Evolutionary conservation across 176 grass and related monocot genomes (phyloP).

Genomic region (Cymbopogon citratus): DNA sequence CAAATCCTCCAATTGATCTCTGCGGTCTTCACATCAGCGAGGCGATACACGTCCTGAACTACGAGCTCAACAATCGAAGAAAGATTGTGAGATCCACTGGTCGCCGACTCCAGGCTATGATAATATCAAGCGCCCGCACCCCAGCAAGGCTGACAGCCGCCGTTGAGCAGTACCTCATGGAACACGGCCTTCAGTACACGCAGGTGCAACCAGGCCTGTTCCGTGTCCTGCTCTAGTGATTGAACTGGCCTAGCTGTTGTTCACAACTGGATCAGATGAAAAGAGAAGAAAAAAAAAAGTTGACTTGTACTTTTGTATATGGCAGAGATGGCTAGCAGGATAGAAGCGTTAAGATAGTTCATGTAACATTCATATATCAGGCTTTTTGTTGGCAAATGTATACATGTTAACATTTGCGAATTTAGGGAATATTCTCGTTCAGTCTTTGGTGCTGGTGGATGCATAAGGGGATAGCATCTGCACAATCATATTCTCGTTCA

Average conservation of each 20-base stretch:
- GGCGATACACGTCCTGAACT: slow-evolving; percentile 73
- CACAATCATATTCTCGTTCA: background rate
- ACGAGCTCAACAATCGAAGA: slow-evolving; percentile 61
- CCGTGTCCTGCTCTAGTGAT: slow-evolving; percentile 64
- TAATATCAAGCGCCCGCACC: slow-evolving; percentile 46
- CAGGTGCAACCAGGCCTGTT: slow-evolving; percentile 66
- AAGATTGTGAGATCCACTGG: slow-evolving; percentile 57
- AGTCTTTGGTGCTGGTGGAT: background rate
- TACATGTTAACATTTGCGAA: slow-evolving; percentile 68
- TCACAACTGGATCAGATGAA: slow-evolving; percentile 28
- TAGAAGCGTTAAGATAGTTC: slow-evolving; percentile 48
- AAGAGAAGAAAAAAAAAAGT: slow-evolving; percentile 11
- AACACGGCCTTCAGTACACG: slow-evolving; percentile 60
- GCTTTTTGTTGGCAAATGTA: slow-evolving; percentile 52
- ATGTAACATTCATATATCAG: slow-evolving; percentile 56
- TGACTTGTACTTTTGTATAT: slow-evolving; percentile 78
- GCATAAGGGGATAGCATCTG: background rate
- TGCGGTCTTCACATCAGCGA: slow-evolving; percentile 59
- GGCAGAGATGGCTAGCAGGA: slow-evolving; percentile 57
- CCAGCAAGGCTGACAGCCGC: slow-evolving; percentile 49
- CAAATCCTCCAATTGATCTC: slow-evolving; percentile 70
- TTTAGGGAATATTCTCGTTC: slow-evolving; percentile 53
- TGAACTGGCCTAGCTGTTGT: slow-evolving; percentile 13
- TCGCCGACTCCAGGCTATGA: slow-evolving; percentile 50
- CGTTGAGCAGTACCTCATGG: slow-evolving; percentile 81